Conservation (phyloP, 305 asterid species). For the Salvia sclarea region DNA sequence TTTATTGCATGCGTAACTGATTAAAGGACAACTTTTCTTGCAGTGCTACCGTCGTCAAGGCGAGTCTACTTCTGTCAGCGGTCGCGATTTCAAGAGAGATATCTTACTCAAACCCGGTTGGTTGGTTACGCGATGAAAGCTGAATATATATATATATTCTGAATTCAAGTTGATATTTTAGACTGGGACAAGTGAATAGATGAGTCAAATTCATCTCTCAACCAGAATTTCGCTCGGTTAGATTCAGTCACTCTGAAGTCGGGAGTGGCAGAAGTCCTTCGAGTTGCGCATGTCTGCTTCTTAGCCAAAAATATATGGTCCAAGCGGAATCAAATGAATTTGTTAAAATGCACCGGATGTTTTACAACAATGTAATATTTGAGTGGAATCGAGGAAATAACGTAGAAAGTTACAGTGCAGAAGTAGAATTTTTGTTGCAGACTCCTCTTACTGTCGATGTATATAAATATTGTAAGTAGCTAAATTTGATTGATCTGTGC, state of each 20-base stretch:
- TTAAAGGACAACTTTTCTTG: slow-evolving; percentile 28
- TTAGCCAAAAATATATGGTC: not conserved
- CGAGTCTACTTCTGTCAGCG: slow-evolving; percentile 76
- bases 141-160: not conserved
- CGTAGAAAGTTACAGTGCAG: not conserved
- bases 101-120: slow-evolving; percentile 73
- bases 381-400: slow-evolving; percentile 5
- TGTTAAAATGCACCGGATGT: not conserved
- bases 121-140: slow-evolving; percentile 75
- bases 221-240: slow-evolving; percentile 1
- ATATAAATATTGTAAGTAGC: slow-evolving; percentile 30
- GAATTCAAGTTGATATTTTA: slow-evolving; percentile 6
- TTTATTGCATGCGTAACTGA: not conserved
- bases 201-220: not conserved
- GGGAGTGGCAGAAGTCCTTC: slow-evolving; percentile 2
- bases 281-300: slow-evolving; percentile 4
- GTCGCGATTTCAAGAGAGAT: slow-evolving; percentile 71
- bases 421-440: not conserved
- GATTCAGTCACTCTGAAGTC: slow-evolving; percentile 5
- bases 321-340: not conserved
- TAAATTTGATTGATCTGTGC: not conserved
- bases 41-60: slow-evolving; percentile 98
- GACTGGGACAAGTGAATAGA: slow-evolving; percentile 10
- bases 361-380: not conserved
- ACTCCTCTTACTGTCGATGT: slow-evolving; percentile 17